phyloP scores from a whole-genome alignment of 345 rosid species.

The Gynandropsis gynandra region DNA sequence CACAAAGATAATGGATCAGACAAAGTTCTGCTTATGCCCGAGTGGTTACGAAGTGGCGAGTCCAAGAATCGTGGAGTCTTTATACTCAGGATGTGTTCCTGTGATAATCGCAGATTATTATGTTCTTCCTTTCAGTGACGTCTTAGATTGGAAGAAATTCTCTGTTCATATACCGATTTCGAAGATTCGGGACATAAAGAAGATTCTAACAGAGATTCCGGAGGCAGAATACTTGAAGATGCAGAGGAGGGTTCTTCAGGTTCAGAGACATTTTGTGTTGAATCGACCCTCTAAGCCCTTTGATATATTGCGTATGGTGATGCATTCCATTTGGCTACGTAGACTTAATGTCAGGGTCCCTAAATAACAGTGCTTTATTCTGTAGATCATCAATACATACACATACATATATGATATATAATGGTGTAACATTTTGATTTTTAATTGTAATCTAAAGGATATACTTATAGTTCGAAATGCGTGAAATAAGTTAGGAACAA shows the following conservation, averaged over 20 bases:
- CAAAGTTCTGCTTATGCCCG: slow-evolving; percentile 54
- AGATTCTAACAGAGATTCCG: slow-evolving; percentile 31
- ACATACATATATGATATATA: background rate
- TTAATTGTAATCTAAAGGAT: too few species aligned
- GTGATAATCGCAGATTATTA: slow-evolving; percentile 45
- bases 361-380: slow-evolving; percentile 10
- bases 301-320: slow-evolving; percentile 55
- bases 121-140: slow-evolving; percentile 51
- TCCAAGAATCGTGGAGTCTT: slow-evolving; percentile 49
- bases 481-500: too few species aligned
- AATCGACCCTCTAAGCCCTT: slow-evolving; percentile 56
- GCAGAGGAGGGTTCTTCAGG: slow-evolving; percentile 36
- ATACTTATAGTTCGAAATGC: too few species aligned
- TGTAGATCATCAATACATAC: background rate
- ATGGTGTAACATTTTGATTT: background rate
- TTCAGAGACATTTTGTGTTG: slow-evolving; percentile 42
- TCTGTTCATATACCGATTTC: slow-evolving; percentile 33
- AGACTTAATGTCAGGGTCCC: slow-evolving; percentile 44
- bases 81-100: slow-evolving; percentile 49
- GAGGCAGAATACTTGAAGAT: slow-evolving; percentile 26
- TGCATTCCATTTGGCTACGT: slow-evolving; percentile 65
- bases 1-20: slow-evolving; percentile 33
- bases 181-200: slow-evolving; percentile 43
- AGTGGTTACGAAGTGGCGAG: slow-evolving; percentile 71
- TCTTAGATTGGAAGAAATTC: slow-evolving; percentile 49